phyloP scores from a whole-genome alignment of 192 early-diverging fungal species.

The Coemansia sp. region DNA sequence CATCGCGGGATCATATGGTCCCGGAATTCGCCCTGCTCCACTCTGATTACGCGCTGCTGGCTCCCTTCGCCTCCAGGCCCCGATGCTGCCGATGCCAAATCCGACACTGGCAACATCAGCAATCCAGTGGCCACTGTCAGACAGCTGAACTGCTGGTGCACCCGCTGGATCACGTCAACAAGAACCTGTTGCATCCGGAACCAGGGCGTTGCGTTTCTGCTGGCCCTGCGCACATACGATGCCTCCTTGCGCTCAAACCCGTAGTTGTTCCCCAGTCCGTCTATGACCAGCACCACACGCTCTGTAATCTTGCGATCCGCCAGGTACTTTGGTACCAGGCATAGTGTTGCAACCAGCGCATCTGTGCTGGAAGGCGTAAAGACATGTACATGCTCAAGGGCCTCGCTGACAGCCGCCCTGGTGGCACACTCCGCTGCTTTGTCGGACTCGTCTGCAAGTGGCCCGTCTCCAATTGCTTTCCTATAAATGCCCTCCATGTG shows the following conservation, averaged over 20 bases:
- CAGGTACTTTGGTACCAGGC: constrained; percentile 23
- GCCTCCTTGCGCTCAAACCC: constrained; percentile 30
- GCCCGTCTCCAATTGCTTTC: background rate
- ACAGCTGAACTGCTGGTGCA: constrained; percentile 15
- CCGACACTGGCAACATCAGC: constrained; percentile 27
- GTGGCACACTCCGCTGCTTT: background rate
- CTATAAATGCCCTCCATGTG: background rate
- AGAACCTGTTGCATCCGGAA: constrained; percentile 47
- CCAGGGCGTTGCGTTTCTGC: constrained; percentile 34
- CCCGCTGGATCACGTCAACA: constrained; percentile 31
- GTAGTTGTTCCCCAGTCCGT: constrained; percentile 29
- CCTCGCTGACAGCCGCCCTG: background rate
- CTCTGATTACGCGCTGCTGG: constrained; percentile 10
- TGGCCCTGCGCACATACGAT: constrained; percentile 13
- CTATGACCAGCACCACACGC: constrained; percentile 15
- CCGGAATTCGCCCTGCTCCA: constrained; percentile 12
- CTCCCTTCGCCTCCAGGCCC: background rate
- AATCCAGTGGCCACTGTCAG: constrained; percentile 22
- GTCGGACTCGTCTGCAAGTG: constrained; percentile 11
- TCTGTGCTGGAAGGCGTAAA: constrained; percentile 30
- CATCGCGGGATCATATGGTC: constrained; percentile 50
- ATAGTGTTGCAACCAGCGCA: constrained; percentile 35
- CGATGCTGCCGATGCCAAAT: constrained; percentile 11
- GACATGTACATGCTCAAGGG: constrained; percentile 28
- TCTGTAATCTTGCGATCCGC: background rate